Evolutionary conservation across 2,329 filamentous ascomycete species (phyloP).

Genomic region (Hypoxylon sp.): DNA sequence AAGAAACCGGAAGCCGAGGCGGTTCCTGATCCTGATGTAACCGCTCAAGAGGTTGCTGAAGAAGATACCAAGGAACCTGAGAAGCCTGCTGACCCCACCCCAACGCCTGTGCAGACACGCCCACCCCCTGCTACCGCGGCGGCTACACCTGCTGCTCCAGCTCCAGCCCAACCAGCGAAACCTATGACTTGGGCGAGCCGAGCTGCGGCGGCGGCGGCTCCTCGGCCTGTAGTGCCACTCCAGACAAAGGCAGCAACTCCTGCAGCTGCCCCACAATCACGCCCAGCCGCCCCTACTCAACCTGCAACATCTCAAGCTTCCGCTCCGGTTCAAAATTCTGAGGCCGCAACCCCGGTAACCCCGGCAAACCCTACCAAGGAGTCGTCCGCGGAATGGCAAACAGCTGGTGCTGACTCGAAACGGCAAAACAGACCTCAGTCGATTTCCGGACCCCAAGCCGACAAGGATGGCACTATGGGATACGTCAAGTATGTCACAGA

Average conservation of each 20-base stretch:
- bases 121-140: slow-evolving; percentile 59
- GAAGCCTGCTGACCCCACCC: slow-evolving; percentile 75
- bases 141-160: slow-evolving; percentile 63
- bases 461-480: slow-evolving; percentile 83
- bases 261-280: slow-evolving; percentile 27
- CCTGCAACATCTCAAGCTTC: slow-evolving; percentile 63
- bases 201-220: slow-evolving; percentile 70
- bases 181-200: slow-evolving; percentile 84
- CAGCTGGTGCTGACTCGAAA: slow-evolving; percentile 86
- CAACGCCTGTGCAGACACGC: slow-evolving; percentile 67
- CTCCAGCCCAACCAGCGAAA: slow-evolving; percentile 66
- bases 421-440: slow-evolving; percentile 83
- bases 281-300: slow-evolving; percentile 56
- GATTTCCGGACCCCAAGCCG: slow-evolving; percentile 69
- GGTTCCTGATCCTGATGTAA: slow-evolving; percentile 65
- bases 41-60: slow-evolving; percentile 66
- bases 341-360: slow-evolving; percentile 54
- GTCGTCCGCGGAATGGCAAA: slow-evolving; percentile 84
- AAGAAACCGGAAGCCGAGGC: slow-evolving; percentile 49
- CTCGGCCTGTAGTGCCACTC: slow-evolving; percentile 62
- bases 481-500: slow-evolving; percentile 98
- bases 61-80: slow-evolving; percentile 72
- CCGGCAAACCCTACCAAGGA: slow-evolving; percentile 65
- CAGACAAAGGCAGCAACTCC: slow-evolving; percentile 34
- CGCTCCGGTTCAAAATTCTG: slow-evolving; percentile 56